Evolutionary conservation across 208 protist species (phyloP), one percentile per base, ranked within the genome.

Genomic region (Wallacemonas rigidus): DNA sequence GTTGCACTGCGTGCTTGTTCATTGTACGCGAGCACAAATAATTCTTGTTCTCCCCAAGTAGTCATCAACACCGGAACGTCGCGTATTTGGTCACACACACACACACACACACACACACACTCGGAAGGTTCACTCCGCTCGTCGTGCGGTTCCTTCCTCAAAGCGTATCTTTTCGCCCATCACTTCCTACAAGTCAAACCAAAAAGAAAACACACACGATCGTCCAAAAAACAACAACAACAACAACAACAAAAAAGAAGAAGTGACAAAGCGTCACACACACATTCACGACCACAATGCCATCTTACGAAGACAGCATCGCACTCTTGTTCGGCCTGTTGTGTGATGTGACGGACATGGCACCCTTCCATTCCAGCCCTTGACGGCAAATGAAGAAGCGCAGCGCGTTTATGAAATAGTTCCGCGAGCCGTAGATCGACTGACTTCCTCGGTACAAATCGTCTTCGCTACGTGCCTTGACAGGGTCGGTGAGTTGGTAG

Each of bases 341-440:
- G 68, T 73, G 72, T 15, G 63, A 56, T n/a, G 81, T 90, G 43
- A 93, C 77, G 0, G 85, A 63, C 83, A 93, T 84, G 12, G 88
- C 88, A 11, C 71, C 75, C 2, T 70, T 38, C 86, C 88, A 93
- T 36, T 72, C 48, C 8, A 48, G 53, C 3, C 85, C 81, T 14
- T 79, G 11, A 17, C 85, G 26, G 53, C 84, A 88, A 7, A 39
- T 57, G 26, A 69, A 69, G 64, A 55, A 69, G 35, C 50, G 15
- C 40, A 79, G 45, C n/a, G 88, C 57, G 67, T 92, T 92, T 53
- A 84, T 68, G 17, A 86, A 3, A 12, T 51, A 64, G 12, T 40
- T 76, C n/a, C 75, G 69, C 2, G 80, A 61, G 0, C 79, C 78
- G 61, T 88, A 94, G 35, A 94, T 86, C 68, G 85, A 87, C 11